Conservation (phyloP, 192 early-diverging fungal genomes). For the Allomyces macrogynus region DNA sequence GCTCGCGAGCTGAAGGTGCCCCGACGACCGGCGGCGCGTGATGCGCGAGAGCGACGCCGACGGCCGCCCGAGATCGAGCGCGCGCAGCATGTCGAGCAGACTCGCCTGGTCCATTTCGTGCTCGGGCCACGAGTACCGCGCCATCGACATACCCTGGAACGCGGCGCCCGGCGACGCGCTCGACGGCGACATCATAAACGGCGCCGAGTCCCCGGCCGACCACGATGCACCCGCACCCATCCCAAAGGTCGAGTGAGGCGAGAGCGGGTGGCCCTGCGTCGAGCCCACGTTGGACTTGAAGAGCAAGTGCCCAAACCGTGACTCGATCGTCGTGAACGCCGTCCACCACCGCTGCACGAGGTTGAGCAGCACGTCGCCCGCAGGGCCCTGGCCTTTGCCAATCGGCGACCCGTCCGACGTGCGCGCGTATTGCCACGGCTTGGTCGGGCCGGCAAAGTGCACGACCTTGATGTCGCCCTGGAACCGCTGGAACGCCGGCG, state of each 20-base stretch:
- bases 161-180: not conserved
- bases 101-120: not conserved
- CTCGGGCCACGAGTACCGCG: not conserved
- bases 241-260: not conserved
- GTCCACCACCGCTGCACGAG: conserved; percentile 53
- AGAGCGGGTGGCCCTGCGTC: not conserved
- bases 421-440: conserved; percentile 73
- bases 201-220: not conserved
- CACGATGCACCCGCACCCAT: not conserved
- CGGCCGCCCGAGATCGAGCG: not conserved
- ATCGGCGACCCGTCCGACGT: conserved; percentile 35
- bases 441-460: conserved; percentile 73
- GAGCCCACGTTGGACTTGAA: not conserved
- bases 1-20: not conserved
- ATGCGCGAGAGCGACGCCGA: not conserved
- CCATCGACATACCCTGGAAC: not conserved
- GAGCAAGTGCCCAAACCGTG: not conserved
- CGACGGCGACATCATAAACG: not conserved
- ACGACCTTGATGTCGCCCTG: conserved; percentile 47
- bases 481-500: conserved; percentile 64
- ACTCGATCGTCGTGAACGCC: conserved; percentile 35
- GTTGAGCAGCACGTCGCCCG: conserved; percentile 18
- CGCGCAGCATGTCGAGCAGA: not conserved
- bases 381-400: conserved; percentile 19
- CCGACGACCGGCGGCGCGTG: not conserved